phyloP scores from a whole-genome alignment of 1,284 basidiomycete genomes.

The Malassezia obtusa region DNA sequence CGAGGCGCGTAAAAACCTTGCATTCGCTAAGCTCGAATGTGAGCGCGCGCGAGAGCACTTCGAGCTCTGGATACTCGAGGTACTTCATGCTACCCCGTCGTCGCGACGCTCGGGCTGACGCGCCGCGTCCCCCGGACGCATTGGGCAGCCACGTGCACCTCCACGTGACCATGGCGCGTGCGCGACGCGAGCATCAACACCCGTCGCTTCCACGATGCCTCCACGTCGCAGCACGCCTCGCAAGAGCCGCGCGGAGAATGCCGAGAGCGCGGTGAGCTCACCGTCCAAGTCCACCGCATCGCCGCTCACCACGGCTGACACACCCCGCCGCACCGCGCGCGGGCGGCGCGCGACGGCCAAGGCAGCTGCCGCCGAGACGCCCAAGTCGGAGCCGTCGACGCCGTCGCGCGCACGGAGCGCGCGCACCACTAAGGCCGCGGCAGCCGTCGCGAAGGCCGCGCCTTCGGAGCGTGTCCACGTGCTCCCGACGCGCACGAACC shows the following conservation, averaged over 20 bases:
- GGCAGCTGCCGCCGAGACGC: not conserved
- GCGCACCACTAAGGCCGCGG: not conserved
- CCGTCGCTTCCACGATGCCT: conserved; percentile 4
- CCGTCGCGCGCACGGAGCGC: not conserved
- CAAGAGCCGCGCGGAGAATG: conserved; percentile 8
- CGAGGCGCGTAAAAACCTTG: conserved; percentile 80
- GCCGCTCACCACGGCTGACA: not conserved
- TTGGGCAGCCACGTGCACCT: conserved; percentile 3
- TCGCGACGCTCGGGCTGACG: not conserved
- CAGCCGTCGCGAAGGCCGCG: not conserved
- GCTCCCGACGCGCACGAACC: conserved; percentile 38
- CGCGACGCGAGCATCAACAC: conserved; percentile 2
- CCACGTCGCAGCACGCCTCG: conserved; percentile 18
- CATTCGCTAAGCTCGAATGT: conserved; percentile 67
- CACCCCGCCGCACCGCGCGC: conserved; percentile 7
- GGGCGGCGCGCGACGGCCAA: conserved; percentile 12
- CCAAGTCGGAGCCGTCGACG: not conserved
- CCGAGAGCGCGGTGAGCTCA: not conserved
- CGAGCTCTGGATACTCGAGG: conserved; percentile 72
- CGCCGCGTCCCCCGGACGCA: conserved; percentile 1
- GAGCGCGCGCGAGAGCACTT: conserved; percentile 68
- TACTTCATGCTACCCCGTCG: conserved; percentile 64
- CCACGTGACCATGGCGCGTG: conserved; percentile 9
- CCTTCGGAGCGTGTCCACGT: conserved; percentile 17
- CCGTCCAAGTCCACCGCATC: not conserved